Base-by-base conservation (phyloP, 225 moss, liverwort and hornwort species). In the Anthoceros angustus region DNA sequence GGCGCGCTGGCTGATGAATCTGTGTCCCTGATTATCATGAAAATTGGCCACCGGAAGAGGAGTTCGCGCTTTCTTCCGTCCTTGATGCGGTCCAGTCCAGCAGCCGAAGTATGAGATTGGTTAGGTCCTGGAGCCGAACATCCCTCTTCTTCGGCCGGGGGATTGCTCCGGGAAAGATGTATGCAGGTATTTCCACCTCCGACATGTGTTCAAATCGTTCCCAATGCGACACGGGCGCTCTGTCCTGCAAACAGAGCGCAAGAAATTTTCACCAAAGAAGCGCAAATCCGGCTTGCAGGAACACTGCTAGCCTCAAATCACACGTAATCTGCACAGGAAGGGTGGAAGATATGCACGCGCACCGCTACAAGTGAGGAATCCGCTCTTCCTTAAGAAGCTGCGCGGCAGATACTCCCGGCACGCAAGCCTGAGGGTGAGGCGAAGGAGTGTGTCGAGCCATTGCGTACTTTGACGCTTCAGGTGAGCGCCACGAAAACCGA, bases 391-490 rank as follows among this genome's bases (percentile, higher is more conserved):
- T 4, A 32, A 32, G 32, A 32, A 32, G 32, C 32, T 32, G 4
- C 32, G 32, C 32, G 32, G 4, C 32, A 4, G 32, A 32, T 32
- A 4, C 32, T 32, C 4, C 32, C 32, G 4, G 4, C 32, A 32
- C 2, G 32, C 2, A 32, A 32, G 32, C 32, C 32, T 18, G 55
- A 55, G 55, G n/a, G 55, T 5, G 55, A 55, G n/a, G 55, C 14
- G 55, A 55, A 55, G 55, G 55, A 55, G 14, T 55, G n/a, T 20
- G 55, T 55, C 55, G n/a, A 20, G 55, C 55, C 16, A 55, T 2
- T 55, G 55, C 55, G 55, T 15, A 18, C n/a, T 18, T 55, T 55
- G 55, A 55, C 55, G 55, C 55, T 55, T 55, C 55, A 55, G n/a
- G 23, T 18, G 10, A 23, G 55, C 6, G 55, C 18, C 8, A 55